These are phyloP conservation scores for Paracamarosporium sp. DNA, from an alignment of 2,329 filamentous ascomycete genomes.

Conservation along the genomic window DNA sequence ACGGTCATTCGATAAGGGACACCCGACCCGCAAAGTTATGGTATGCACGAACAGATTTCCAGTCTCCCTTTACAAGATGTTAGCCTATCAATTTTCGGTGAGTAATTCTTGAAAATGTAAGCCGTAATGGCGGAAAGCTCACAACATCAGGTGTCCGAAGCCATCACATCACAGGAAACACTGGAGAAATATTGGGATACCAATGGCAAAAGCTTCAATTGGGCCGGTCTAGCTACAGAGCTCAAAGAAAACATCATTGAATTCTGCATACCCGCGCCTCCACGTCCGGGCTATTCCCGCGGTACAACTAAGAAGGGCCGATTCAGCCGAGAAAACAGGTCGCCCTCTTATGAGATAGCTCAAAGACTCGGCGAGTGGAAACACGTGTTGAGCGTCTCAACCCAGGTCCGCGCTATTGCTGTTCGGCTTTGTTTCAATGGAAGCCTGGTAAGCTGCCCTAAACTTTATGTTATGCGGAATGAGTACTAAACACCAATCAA, in stretches of 20 bases:
- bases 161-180: neutral
- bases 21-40: neutral
- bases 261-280: constrained; percentile 21
- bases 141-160: neutral
- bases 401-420: constrained; percentile 28
- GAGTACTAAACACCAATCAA: neutral
- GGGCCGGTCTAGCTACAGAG: constrained; percentile 30
- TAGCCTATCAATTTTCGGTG: constrained; percentile 1
- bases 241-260: constrained; percentile 32
- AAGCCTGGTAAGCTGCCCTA: constrained; percentile 5
- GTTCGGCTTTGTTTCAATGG: constrained; percentile 29
- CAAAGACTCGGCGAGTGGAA: constrained; percentile 24
- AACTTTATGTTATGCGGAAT: constrained; percentile 16
- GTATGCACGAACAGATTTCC: neutral
- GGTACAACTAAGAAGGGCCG: neutral
- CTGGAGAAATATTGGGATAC: constrained; percentile 16
- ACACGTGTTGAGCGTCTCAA: constrained; percentile 25
- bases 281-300: neutral
- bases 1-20: neutral
- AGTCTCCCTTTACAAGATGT: neutral
- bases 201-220: constrained; percentile 36
- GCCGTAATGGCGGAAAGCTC: neutral
- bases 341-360: constrained; percentile 21
- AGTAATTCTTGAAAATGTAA: neutral
- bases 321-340: neutral